Base-by-base conservation (phyloP, 176 grass and related monocot species). In the Aegilops speltoides region DNA sequence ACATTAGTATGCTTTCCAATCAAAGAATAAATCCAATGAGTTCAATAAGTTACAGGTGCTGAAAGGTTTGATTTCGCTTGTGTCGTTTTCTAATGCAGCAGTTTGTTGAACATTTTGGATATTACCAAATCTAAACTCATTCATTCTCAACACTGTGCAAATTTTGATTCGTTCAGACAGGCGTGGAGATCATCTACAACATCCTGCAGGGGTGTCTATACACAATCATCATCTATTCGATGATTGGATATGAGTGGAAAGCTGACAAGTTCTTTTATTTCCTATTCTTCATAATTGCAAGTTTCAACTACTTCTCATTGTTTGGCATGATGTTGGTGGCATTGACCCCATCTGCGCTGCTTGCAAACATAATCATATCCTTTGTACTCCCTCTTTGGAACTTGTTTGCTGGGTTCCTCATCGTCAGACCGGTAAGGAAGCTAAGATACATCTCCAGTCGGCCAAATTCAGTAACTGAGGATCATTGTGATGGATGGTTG, bases 261-360 rank as follows among this genome's bases (percentile, higher is more conserved):
- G 87, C n/a, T 3, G 77, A 80, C 73, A 93, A 84, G 64, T 97
- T 97, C 76, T 75, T 97, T 37, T 97, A 91, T 37, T 97, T 97
- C 76, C 36, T 97, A 37, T 97, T 88, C 85, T 95, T 97, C 85
- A 79, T 95, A 19, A 26, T 89, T 15, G 85, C 89, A 75, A 90
- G 85, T 82, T 95, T 98, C 85, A 87, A 69, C 89, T 95, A 95
- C 83, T 98, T 95, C 85, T 84, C 87, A 66, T 29, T 90, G 29
- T 95, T 91, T 12, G 95, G 95, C 52, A 95, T 95, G 93, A 98
- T 95, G 93, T 26, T 88, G 22, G 89, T 98, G 10, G 77, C 93
- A 48, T 73, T 74, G 61, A 98, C 95, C 48, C 95, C 93, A 3
- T 91, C 87, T 22, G 79, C 85, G 59, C 23, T 95, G 61, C 84